A percentile compares a stretch with the other conserved stretches of the same genome.
These are phyloP conservation scores for Arctium minus DNA, from an alignment of 129 eudicot genomes.

Conservation along the genomic window DNA sequence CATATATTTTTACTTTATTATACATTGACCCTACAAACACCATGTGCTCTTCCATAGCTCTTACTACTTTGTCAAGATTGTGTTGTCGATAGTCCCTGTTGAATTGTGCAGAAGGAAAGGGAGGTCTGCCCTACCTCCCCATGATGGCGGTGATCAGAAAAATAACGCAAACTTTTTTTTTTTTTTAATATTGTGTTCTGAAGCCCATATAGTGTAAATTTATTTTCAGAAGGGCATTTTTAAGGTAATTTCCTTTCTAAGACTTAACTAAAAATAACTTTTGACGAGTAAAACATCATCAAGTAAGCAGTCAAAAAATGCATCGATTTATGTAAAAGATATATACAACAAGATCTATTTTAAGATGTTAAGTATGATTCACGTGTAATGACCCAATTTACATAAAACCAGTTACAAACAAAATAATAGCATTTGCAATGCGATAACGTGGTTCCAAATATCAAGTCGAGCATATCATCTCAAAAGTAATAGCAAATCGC, in stretches of 20 bases:
- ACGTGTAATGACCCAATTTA: too few species aligned
- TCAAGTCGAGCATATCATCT: too few species aligned
- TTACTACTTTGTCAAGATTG: not conserved
- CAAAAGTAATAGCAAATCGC: too few species aligned
- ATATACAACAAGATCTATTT: not conserved
- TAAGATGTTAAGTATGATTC: not conserved
- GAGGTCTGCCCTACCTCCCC: not conserved
- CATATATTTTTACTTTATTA: too few species aligned
- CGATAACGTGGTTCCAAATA: too few species aligned
- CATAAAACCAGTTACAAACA: too few species aligned
- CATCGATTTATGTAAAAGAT: too few species aligned
- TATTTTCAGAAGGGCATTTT: not conserved
- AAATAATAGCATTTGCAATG: too few species aligned
- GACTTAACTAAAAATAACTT: not conserved
- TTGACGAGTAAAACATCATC: not conserved
- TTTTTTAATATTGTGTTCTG: too few species aligned
- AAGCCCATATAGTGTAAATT: not conserved
- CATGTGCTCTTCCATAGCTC: not conserved
- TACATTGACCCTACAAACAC: constrained; percentile 6
- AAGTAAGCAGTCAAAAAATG: not conserved
- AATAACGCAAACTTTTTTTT: not conserved
- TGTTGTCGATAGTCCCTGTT: not conserved
- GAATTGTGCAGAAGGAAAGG: not conserved
- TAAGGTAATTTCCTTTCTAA: not conserved
- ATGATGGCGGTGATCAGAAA: not conserved